Percentiles rank a stretch among this genome's conserved stretches.
phyloP scores from a whole-genome alignment of 108 stramenopile genomes.

The Chaetoceros tenuissimus region DNA sequence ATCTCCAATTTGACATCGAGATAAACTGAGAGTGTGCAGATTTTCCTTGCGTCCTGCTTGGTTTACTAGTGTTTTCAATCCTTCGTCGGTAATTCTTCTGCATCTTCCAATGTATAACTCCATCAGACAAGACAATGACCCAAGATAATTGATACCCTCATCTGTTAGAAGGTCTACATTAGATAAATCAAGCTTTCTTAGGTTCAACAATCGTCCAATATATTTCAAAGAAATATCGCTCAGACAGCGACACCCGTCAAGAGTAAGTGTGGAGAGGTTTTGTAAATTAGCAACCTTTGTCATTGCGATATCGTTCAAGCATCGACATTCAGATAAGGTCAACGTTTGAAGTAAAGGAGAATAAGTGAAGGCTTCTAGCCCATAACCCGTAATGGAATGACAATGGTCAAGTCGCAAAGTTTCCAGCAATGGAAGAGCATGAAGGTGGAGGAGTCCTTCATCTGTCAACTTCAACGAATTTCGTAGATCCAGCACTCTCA shows the following conservation, averaged over 20 bases:
- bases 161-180: slow-evolving; percentile 81
- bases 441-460: slow-evolving; percentile 53
- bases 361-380: slow-evolving; percentile 44
- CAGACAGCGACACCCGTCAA: slow-evolving; percentile 78
- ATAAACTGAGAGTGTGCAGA: slow-evolving; percentile 48
- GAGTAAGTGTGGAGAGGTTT: slow-evolving; percentile 37
- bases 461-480: slow-evolving; percentile 70
- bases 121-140: slow-evolving; percentile 39
- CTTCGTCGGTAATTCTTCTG: slow-evolving; percentile 48
- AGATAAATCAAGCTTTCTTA: slow-evolving; percentile 57
- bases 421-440: slow-evolving; percentile 46
- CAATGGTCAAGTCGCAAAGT: slow-evolving; percentile 64
- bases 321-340: slow-evolving; percentile 64
- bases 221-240: slow-evolving; percentile 63
- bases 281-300: slow-evolving; percentile 61
- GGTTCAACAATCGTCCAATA: slow-evolving; percentile 19
- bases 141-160: slow-evolving; percentile 44
- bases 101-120: slow-evolving; percentile 83
- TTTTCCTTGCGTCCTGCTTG: slow-evolving; percentile 38
- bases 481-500: slow-evolving; percentile 63
- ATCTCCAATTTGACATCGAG: slow-evolving; percentile 61
- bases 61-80: slow-evolving; percentile 37
- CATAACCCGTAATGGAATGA: slow-evolving; percentile 56
- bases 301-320: slow-evolving; percentile 72
- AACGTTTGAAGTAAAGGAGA: slow-evolving; percentile 59